Conservation (phyloP, 2,329 filamentous ascomycete species). For the Aspergillus quadrilineatus region DNA sequence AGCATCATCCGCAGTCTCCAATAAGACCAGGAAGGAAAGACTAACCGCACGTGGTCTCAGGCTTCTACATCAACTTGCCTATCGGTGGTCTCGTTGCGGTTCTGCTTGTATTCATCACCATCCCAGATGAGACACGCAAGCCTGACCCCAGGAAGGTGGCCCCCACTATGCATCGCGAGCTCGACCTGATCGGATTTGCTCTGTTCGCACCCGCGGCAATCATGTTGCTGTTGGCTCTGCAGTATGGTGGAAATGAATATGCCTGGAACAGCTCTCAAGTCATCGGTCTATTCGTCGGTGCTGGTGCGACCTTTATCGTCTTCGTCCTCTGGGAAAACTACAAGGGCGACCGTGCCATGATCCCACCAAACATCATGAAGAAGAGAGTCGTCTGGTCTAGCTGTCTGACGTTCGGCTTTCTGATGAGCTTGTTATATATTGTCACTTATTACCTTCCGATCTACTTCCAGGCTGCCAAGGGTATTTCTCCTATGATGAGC, state of each 20-base stretch:
- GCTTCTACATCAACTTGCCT: conserved; percentile 12
- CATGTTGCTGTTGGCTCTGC: conserved; percentile 33
- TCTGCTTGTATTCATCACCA: background rate
- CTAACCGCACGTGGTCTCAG: background rate
- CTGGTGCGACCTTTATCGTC: conserved; percentile 12
- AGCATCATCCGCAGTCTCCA: background rate
- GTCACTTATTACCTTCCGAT: conserved; percentile 50
- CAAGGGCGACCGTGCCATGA: conserved; percentile 16
- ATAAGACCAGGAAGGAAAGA: background rate
- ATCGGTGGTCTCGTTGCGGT: background rate
- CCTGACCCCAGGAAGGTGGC: background rate
- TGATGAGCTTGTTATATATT: conserved; percentile 30
- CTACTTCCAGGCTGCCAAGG: conserved; percentile 49
- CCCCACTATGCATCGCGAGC: background rate
- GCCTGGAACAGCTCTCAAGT: conserved; percentile 48
- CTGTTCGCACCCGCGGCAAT: background rate
- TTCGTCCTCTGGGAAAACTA: conserved; percentile 16
- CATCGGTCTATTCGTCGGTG: conserved; percentile 41
- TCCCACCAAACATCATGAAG: conserved; percentile 8
- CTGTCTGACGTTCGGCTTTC: conserved; percentile 34
- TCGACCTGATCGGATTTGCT: background rate
- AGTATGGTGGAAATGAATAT: conserved; percentile 57
- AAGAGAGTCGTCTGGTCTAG: conserved; percentile 21
- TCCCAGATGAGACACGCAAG: background rate
- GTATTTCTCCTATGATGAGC: conserved; percentile 26